Evolutionary conservation across 176 grass and related monocot genomes (phyloP), one percentile per base, ranked within the genome.

Genomic region (Triticum aestivum): DNA sequence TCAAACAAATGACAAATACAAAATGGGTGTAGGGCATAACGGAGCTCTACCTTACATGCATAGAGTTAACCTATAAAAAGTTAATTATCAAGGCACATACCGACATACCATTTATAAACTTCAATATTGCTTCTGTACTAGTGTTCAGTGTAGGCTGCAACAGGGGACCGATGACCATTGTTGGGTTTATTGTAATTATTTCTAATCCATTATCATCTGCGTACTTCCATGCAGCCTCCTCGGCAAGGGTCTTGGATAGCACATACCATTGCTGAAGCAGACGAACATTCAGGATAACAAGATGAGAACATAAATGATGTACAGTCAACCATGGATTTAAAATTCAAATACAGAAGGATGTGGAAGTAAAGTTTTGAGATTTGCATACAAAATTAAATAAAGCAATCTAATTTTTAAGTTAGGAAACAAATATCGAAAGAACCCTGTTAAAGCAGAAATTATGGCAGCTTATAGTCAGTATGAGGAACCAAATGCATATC

Each of bases 131-230:
- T 87, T 89, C 89, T 71, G 87, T 66, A 65, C 92, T 94, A 41
- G 87, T 87, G 33, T 94, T 94, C 23, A 94, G 51, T 83, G 89
- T 89, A 69, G 87, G 89, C 84, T 94, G 92, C 65, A 94, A 69
- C 62, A 94, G 79, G 75, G 92, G 87, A 76, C 92, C 92, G 1
- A 87, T 87, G 75, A 94, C 89, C 89, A 94, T 91, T 83, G 81
- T 14, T 70, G 92, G 92, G 39, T 94, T 94, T 73, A 94, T 91
- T 14, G 82, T 91, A 56, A 91, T 13, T 39, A 94, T 83, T 45
- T 91, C 81, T 4, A 89, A 32, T 33, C 71, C 89, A 87, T 86
- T 91, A 13, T 94, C 92, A 82, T 81, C 87, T 47, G 92, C 76
- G 61, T 91, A 89, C 77, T 89, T 87, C 89, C 89, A 94, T 71